Base-by-base conservation (phyloP, 495 filamentous ascomycete genomes). In the Corynascus novoguineensis region DNA sequence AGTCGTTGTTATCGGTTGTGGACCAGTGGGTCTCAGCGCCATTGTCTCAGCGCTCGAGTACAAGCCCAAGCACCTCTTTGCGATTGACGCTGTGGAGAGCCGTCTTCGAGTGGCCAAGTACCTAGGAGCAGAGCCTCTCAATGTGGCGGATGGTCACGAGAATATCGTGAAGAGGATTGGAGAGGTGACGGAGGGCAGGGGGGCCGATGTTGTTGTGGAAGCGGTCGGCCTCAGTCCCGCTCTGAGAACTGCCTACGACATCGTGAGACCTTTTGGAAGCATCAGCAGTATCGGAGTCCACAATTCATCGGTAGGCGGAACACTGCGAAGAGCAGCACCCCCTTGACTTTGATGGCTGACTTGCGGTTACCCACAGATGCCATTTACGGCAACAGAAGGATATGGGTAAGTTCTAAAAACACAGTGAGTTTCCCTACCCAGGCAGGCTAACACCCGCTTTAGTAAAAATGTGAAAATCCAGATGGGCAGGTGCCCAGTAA, bases 231-330 rank as follows among this genome's bases (percentile, higher is more conserved):
- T 89, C 61, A 90, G 85, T 50, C 83, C 86, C 49, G 92, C 92
- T 15, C 70, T 97, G 65, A 82, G 78, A 65, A 89, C 88, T 54
- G 89, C 83, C 0, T 96, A 88, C 68, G 90, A 96, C 42, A 71
- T 96, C 31, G 61, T 97, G 37, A 79, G 92, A 47, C 92, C 92
- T n/a, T 97, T 85, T 78, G 90, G 91, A 1, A 78, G 83, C 11
- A 90, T 97, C 56, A 86, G 82, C 57, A 92, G 87, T 63, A 90
- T 96, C 57, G 92, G 92, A 2, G 91, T 97, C n/a, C 92, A 96
- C 64, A 96, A 95, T 70, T 87, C 78, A 24, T 88, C 90, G 76
- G 87, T 89, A 62, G 65, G 73, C 27, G n/a, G n/a, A n/a, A n/a
- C n/a, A n/a, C n/a, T n/a, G n/a, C n/a, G n/a, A n/a, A n/a, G n/a